Evolutionary conservation across 1,139 yeast genomes (phyloP), one percentile per base, ranked within the genome.

Genomic region (Hanseniaspora sp.): DNA sequence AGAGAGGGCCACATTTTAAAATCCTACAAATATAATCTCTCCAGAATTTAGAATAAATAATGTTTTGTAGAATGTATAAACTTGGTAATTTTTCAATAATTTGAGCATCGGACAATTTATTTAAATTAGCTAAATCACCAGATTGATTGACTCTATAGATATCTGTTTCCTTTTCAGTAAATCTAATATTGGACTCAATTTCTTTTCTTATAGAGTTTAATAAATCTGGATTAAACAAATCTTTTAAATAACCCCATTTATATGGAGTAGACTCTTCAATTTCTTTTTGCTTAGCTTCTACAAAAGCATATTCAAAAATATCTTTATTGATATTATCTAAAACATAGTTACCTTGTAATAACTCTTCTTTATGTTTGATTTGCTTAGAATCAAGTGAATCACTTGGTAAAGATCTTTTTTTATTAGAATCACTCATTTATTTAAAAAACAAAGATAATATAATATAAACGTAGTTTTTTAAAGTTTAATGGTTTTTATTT

Each of bases 81-180:
- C 84, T 80, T 5, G 95, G 86, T 54, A 94, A 72, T 62, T 86
- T 72, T 7, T 82, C 74, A 48, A 85, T 71, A 66, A 92, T 96
- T 54, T 80, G 79, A 74, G 82, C 76, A 59, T 86, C 79, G 13
- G 30, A 18, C 58, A 94, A 73, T 0, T 96, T 96, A 0, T 95
- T 84, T 51, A 94, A 71, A 65, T 94, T 94, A 43, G 96, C 96
- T 62, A 94, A 74, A 67, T 94, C 98, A 31, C 98, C 99, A 49
- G 94, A 83, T 68, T 94, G 99, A 66, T 76, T 83, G 35, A 94
- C 95, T 67, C 87, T 90, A 69, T 94, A 94, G 58, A 94, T 94
- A 64, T 94, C 98, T 0, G 99, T 94, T 68, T 94, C 98, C 68
- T 92, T 94, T 63, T 82, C 80, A 18, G 97, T 88, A 71, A 94